phyloP scores from a whole-genome alignment of 2,329 filamentous ascomycete species.

The Paecilomyces dactylethromorphus region DNA sequence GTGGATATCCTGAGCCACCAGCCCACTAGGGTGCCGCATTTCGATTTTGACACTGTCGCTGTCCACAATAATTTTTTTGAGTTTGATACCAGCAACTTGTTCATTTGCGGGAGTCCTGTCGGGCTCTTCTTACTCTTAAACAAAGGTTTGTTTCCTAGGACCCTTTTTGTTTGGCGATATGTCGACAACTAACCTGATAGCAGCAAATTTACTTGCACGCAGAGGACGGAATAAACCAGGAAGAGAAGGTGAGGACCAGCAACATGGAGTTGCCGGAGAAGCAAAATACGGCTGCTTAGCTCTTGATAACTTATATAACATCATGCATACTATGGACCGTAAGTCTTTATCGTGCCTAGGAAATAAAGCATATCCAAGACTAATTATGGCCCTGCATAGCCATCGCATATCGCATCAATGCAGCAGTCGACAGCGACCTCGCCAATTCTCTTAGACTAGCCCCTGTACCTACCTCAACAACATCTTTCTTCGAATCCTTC shows the following conservation, averaged over 20 bases:
- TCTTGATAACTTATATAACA: slow-evolving; percentile 94
- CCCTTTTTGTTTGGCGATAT: slow-evolving; percentile 19
- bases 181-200: slow-evolving; percentile 15
- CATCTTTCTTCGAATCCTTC: slow-evolving; percentile 59
- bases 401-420: slow-evolving; percentile 88
- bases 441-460: slow-evolving; percentile 69
- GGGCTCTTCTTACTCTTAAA: slow-evolving; percentile 91
- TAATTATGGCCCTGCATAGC: slow-evolving; percentile 31
- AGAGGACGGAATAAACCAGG: slow-evolving; percentile 69
- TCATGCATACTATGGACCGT: slow-evolving; percentile 67
- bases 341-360: slow-evolving; percentile 45
- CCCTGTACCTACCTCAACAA: slow-evolving; percentile 67
- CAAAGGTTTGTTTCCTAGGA: slow-evolving; percentile 32
- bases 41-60: slow-evolving; percentile 30
- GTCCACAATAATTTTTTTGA: slow-evolving; percentile 62
- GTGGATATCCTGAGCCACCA: slow-evolving; percentile 86
- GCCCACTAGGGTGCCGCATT: slow-evolving; percentile 60
- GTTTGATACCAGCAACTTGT: slow-evolving; percentile 85
- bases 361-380: slow-evolving; percentile 16
- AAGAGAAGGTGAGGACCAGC: slow-evolving; percentile 56
- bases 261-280: slow-evolving; percentile 65
- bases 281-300: slow-evolving; percentile 80
- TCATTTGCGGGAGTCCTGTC: slow-evolving; percentile 82
- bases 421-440: slow-evolving; percentile 76
- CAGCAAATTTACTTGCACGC: slow-evolving; percentile 64